Evolutionary conservation across 495 filamentous ascomycete genomes (phyloP).

Genomic region (Penicillium angulare): DNA sequence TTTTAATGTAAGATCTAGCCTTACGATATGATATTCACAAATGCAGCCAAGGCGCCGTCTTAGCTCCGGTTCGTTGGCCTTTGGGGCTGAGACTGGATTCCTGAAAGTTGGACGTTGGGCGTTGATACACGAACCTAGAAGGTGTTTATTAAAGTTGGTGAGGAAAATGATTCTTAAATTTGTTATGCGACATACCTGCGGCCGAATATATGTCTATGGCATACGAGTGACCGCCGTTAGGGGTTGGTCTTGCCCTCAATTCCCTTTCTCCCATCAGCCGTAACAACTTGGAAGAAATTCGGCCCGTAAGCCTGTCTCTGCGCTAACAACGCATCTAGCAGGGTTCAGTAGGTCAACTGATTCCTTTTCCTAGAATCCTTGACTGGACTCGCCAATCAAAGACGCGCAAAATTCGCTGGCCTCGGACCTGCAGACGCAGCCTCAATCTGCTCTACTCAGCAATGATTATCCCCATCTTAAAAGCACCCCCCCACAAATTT

Average conservation of each 20-base stretch:
- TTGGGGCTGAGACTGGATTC: slow-evolving; percentile 5
- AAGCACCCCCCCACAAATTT: background rate
- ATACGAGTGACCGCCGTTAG: background rate
- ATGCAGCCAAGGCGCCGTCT: slow-evolving; percentile 5
- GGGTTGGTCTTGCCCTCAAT: slow-evolving; percentile 2
- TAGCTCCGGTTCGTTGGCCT: slow-evolving; percentile 7
- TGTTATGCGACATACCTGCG: slow-evolving; percentile 1
- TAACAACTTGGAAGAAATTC: slow-evolving; percentile 2
- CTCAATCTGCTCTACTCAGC: slow-evolving; percentile 3
- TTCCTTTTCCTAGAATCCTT: slow-evolving; percentile 5
- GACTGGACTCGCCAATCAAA: slow-evolving; percentile 5
- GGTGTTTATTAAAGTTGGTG: too few relatives aligned
- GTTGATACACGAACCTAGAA: slow-evolving; percentile 3
- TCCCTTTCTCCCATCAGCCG: background rate
- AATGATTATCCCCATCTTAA: background rate
- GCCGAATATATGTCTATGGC: background rate
- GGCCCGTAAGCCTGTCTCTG: slow-evolving; percentile 9
- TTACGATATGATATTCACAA: too few relatives aligned
- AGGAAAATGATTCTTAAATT: too few relatives aligned
- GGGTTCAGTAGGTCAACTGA: slow-evolving; percentile 2
- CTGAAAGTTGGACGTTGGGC: background rate
- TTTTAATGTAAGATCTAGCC: too few relatives aligned
- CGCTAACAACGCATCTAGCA: slow-evolving; percentile 8
- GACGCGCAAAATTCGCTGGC: slow-evolving; percentile 4
- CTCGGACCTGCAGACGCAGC: slow-evolving; percentile 8